Percentiles rank a stretch among this genome's conserved stretches.
Evolutionary conservation across 306 rosid species (phyloP).

Genomic region (Phaseolus lunatus): DNA sequence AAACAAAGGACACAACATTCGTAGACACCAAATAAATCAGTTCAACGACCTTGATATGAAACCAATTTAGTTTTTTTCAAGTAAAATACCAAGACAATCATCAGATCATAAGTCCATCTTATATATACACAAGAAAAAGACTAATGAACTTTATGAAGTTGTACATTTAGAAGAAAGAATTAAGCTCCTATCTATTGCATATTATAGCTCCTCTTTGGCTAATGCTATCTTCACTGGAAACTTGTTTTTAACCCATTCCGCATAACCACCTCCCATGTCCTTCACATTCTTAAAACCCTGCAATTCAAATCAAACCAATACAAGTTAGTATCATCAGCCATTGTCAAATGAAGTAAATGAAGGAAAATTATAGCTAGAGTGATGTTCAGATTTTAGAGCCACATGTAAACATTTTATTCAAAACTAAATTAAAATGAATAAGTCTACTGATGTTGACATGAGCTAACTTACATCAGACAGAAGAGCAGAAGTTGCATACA

Average conservation of each 20-base stretch:
- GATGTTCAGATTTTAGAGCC: not conserved
- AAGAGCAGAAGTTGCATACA: slow-evolving; percentile 71
- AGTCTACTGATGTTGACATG: not conserved
- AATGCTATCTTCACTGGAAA: slow-evolving; percentile 51
- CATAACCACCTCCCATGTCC: slow-evolving; percentile 84
- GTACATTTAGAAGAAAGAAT: not conserved
- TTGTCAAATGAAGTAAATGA: not conserved
- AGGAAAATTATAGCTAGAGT: not conserved
- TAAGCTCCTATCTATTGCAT: not conserved
- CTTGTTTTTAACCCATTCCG: slow-evolving; percentile 68
- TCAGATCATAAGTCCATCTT: not conserved
- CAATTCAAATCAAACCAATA: slow-evolving; percentile 38
- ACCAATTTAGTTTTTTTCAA: not conserved
- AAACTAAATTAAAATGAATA: not conserved
- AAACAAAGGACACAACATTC: not conserved
- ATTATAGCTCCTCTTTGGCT: slow-evolving; percentile 46
- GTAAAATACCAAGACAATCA: not conserved
- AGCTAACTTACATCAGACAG: slow-evolving; percentile 61
- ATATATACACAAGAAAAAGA: not conserved
- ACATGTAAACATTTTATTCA: not conserved
- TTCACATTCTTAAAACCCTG: slow-evolving; percentile 76
- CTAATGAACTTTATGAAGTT: not conserved
- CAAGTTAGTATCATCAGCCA: slow-evolving; percentile 9
- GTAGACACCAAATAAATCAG: not conserved
- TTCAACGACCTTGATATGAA: not conserved